Conservation (phyloP, 2,329 filamentous ascomycete species). For the Fusarium phyllophilum region DNA sequence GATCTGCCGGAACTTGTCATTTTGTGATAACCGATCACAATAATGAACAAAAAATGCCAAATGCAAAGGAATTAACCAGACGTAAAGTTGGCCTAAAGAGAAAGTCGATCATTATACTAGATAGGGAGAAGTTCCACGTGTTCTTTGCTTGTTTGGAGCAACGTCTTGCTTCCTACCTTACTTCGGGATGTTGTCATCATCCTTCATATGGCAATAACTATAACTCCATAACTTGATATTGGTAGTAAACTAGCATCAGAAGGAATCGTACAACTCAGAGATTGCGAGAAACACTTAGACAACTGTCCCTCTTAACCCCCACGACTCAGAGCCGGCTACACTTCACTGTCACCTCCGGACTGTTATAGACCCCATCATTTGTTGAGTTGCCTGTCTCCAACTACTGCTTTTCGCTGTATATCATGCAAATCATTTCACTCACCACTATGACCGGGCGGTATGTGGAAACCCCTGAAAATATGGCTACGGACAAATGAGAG, state of each 20-base stretch:
- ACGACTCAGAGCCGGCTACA: neutral
- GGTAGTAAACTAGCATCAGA: neutral
- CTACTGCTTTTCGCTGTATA: no score
- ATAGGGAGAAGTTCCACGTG: neutral
- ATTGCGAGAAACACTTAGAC: neutral
- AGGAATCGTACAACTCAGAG: neutral
- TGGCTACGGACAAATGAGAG: neutral
- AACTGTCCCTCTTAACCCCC: neutral
- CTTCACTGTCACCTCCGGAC: neutral
- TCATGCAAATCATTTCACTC: neutral
- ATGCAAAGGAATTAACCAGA: neutral
- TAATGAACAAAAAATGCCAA: neutral
- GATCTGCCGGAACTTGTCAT: neutral
- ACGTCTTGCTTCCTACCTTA: neutral
- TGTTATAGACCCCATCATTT: neutral
- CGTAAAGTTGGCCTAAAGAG: neutral
- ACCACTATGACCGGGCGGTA: neutral
- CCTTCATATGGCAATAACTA: neutral
- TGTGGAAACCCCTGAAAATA: no score
- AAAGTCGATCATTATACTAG: neutral
- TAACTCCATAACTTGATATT: neutral
- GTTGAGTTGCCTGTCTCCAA: neutral
- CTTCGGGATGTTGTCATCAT: neutral
- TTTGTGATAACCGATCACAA: neutral
- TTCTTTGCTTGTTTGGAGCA: neutral